These are phyloP conservation scores for Hirschioporus abietinus DNA, from an alignment of 768 basidiomycete genomes.

Conservation along the genomic window DNA sequence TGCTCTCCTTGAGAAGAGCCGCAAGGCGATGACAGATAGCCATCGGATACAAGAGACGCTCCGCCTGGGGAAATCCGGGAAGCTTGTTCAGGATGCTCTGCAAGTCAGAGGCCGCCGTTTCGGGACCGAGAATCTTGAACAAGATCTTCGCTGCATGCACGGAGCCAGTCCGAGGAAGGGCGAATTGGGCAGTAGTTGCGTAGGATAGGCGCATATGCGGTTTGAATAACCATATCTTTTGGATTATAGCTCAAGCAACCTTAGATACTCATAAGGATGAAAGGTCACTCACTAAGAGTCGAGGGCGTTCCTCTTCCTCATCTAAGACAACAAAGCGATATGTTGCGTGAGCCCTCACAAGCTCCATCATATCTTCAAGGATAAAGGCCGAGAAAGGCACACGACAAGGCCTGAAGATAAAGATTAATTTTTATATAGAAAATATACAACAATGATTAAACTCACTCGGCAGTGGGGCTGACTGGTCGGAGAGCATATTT, in stretches of 20 bases:
- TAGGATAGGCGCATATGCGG: conserved; percentile 80
- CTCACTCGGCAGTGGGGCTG: conserved; percentile 57
- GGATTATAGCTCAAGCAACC: not conserved
- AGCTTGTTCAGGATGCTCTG: conserved; percentile 62
- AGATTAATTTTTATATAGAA: conserved; percentile 14
- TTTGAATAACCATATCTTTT: conserved; percentile 92
- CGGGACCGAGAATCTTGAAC: conserved; percentile 71
- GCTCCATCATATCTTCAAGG: conserved; percentile 86
- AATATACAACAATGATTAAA: conserved; percentile 16
- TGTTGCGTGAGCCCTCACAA: conserved; percentile 86
- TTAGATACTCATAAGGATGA: not conserved
- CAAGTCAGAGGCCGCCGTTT: conserved; percentile 45
- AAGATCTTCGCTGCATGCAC: conserved; percentile 78
- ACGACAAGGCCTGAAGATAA: conserved; percentile 34
- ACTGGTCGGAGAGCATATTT: conserved; percentile 82
- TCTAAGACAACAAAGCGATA: conserved; percentile 89
- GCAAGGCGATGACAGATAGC: conserved; percentile 70
- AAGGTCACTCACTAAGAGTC: conserved; percentile 60
- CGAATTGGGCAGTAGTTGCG: conserved; percentile 45
- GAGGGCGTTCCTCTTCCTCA: conserved; percentile 76
- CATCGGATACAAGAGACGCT: conserved; percentile 80
- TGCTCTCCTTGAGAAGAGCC: conserved; percentile 70
- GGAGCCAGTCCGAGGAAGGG: conserved; percentile 56
- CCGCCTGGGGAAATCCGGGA: conserved; percentile 84
- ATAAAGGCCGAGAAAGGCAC: conserved; percentile 83